Base-by-base conservation (phyloP, 225 moss, liverwort and hornwort genomes). In the Physcomitrium patens region DNA sequence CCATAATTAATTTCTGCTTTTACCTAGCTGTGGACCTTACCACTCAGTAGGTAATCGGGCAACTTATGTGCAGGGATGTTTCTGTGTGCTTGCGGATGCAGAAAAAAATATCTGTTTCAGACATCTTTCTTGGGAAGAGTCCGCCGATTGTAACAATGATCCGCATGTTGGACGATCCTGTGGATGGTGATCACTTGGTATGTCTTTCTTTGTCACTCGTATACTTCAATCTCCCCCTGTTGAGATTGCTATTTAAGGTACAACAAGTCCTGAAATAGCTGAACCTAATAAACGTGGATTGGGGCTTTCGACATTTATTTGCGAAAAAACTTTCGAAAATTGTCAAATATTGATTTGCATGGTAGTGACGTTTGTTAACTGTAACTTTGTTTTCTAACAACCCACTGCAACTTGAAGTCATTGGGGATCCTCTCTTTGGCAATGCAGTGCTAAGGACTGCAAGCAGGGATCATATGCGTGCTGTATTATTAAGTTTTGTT, bases 171-270 rank as follows among this genome's bases (percentile, higher is more conserved):
- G 85, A 84, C 50, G 53, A 83, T 56, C 78, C 93, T 68, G 81
- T 84, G 19, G 93, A 91, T 61, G 97, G 93, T 18, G 94, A 97
- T 78, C 89, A 94, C 81, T 73, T 97, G 89, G 93, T 95, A 82
- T 68, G 48, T 68, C 52, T 68, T 61, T 76, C 64, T n/a, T 80
- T 62, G 17, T 60, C 56, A 42, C 69, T 83, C 24, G 19, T 74
- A 48, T 59, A 49, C 71, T 37, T 53, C 56, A 71, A 77, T 26
- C 56, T 52, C n/a, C 27, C 22, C 61, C 12, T 76, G 59, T 42
- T 75, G 51, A 65, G 47, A 47, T 9, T 65, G 13, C 23, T 65
- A 14, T 22, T 17, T 68, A 49, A 44, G 14, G 27, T 26, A 17
- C 2, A n/a, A 11, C 26, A n/a, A 51, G 67, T 14, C 3, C 13